Conservation (phyloP, 805 yeast genomes). For the Debaryomyces castellii region DNA sequence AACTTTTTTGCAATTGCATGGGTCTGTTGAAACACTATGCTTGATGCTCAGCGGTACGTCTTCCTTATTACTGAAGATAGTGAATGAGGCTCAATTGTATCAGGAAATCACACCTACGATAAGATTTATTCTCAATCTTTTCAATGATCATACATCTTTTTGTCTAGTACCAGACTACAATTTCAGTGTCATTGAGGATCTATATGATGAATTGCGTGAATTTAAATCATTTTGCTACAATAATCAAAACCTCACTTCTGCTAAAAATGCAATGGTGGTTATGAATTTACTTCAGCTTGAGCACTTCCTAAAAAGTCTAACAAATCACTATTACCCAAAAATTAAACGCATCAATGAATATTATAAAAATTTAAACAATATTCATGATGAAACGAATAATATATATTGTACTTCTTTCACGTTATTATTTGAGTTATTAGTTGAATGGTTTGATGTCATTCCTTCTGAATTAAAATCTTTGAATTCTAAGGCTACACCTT, state of each 20-base stretch:
- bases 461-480: conserved; percentile 33
- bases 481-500: conserved; percentile 25
- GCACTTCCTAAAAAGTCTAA: conserved; percentile 25
- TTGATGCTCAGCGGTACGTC: conserved; percentile 36
- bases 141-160: conserved; percentile 21
- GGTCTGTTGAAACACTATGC: conserved; percentile 31
- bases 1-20: conserved; percentile 30
- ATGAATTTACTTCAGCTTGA: conserved; percentile 23
- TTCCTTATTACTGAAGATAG: conserved; percentile 24
- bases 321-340: conserved; percentile 25
- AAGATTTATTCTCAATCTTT: conserved; percentile 15
- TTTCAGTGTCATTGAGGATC: conserved; percentile 25
- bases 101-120: conserved; percentile 20
- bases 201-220: conserved; percentile 21
- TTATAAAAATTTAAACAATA: conserved; percentile 17
- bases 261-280: neutral
- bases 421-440: conserved; percentile 30
- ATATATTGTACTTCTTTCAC: conserved; percentile 27
- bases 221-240: conserved; percentile 24
- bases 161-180: conserved; percentile 34
- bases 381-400: conserved; percentile 13
- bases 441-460: conserved; percentile 34
- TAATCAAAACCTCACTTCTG: conserved; percentile 8
- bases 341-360: conserved; percentile 23
- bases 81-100: conserved; percentile 17